These are phyloP conservation scores for Cardamine chenopodiifolia DNA, from an alignment of 345 rosid genomes.

Conservation along the genomic window DNA sequence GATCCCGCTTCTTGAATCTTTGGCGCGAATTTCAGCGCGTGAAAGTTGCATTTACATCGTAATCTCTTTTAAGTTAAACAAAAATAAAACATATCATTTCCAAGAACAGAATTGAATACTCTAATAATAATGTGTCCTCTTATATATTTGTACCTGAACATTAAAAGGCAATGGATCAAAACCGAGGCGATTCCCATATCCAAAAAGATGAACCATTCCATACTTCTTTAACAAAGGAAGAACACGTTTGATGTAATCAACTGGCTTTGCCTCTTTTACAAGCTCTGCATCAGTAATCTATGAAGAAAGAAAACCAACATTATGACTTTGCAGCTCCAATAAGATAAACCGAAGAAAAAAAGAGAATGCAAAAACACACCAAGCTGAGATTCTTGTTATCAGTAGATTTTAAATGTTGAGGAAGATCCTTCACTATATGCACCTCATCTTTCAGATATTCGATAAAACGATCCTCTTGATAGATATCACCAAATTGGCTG, in stretches of 20 bases:
- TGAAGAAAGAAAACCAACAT: conserved; percentile 1
- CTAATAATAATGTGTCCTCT: not conserved
- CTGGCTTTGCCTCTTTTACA: conserved; percentile 77
- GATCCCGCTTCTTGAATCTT: conserved; percentile 75
- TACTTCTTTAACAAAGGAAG: conserved; percentile 63
- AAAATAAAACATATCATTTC: conserved; percentile 10
- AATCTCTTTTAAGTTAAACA: conserved; percentile 56
- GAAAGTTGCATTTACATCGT: conserved; percentile 95
- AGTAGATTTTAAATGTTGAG: conserved; percentile 55
- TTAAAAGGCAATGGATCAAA: conserved; percentile 78
- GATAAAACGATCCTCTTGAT: conserved; percentile 70
- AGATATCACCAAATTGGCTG: conserved; percentile 90
- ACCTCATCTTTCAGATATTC: conserved; percentile 62
- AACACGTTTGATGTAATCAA: conserved; percentile 58
- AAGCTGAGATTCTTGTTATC: conserved; percentile 73
- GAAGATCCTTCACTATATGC: conserved; percentile 74
- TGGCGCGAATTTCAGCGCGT: conserved; percentile 72
- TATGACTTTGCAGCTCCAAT: not conserved
- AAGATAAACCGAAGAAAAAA: not conserved
- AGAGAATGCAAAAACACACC: conserved; percentile 42
- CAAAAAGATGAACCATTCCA: conserved; percentile 80
- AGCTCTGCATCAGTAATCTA: conserved; percentile 90
- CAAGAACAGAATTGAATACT: not conserved
- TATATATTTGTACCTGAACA: conserved; percentile 61
- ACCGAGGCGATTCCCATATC: conserved; percentile 89